These are phyloP conservation scores for Nissolia schottii DNA, from an alignment of 306 rosid genomes.

Conservation along the genomic window DNA sequence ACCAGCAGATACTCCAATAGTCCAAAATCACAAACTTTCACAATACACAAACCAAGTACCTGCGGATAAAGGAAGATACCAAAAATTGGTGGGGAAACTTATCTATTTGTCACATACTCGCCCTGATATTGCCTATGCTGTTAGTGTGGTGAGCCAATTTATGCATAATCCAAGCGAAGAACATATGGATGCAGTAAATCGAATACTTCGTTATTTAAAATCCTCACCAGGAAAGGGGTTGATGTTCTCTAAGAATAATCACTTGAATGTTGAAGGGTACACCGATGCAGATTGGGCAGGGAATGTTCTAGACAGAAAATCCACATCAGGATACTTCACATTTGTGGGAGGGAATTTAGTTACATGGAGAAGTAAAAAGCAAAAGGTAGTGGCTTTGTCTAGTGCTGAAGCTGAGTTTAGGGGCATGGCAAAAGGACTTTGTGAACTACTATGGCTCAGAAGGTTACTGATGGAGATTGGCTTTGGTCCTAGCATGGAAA, in stretches of 20 bases:
- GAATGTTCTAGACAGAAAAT: too few relatives aligned
- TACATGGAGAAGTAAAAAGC: background rate
- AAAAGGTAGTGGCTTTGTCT: background rate
- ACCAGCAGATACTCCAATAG: background rate
- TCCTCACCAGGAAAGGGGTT: too few relatives aligned
- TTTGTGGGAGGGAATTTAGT: background rate
- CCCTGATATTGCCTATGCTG: too few relatives aligned
- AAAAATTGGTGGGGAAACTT: background rate
- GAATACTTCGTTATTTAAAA: too few relatives aligned
- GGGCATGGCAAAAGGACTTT: background rate
- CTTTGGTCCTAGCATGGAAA: background rate
- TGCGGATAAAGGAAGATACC: background rate
- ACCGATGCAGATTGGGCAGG: too few relatives aligned
- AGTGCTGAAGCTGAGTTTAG: background rate
- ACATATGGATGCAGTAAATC: too few relatives aligned
- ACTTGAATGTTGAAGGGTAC: too few relatives aligned
- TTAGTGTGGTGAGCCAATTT: too few relatives aligned
- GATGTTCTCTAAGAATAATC: too few relatives aligned
- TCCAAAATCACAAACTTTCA: background rate
- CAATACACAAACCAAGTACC: background rate
- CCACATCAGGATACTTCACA: too few relatives aligned
- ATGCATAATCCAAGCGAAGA: too few relatives aligned
- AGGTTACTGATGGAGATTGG: background rate
- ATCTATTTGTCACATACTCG: background rate
- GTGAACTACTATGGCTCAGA: background rate